phyloP scores from a whole-genome alignment of 2,329 filamentous ascomycete species.

The Alternaria alternata region DNA sequence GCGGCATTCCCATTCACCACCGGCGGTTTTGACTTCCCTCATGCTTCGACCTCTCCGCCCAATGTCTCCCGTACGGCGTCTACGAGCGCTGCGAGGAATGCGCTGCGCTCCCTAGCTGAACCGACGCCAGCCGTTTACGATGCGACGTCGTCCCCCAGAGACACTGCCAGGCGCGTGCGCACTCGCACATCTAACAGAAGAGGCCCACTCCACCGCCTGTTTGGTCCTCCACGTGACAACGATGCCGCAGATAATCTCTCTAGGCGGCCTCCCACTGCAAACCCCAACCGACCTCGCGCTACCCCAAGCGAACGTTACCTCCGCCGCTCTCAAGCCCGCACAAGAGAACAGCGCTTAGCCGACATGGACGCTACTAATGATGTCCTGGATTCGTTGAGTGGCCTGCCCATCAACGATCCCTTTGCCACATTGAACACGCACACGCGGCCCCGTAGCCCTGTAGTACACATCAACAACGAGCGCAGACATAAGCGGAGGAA shows the following conservation, averaged over 20 bases:
- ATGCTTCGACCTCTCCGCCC: constrained; percentile 47
- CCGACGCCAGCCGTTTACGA: constrained; percentile 15
- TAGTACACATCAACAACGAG: constrained; percentile 28
- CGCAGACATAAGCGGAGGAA: constrained; percentile 50
- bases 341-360: constrained; percentile 34
- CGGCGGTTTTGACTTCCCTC: constrained; percentile 57
- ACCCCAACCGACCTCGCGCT: constrained; percentile 42
- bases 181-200: constrained; percentile 21
- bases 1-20: constrained; percentile 44
- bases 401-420: constrained; percentile 26
- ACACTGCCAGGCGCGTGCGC: constrained; percentile 18
- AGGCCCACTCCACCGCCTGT: constrained; percentile 29
- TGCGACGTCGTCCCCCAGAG: constrained; percentile 14
- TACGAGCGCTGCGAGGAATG: constrained; percentile 9
- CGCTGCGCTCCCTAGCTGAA: constrained; percentile 18
- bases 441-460: constrained; percentile 36
- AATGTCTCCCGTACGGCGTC: constrained; percentile 12
- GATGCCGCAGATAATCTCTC: constrained; percentile 21
- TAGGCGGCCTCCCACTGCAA: constrained; percentile 28
- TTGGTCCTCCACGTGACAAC: constrained; percentile 33
- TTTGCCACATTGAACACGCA: constrained; percentile 18
- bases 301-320: constrained; percentile 49
- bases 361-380: constrained; percentile 34
- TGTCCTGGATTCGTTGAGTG: constrained; percentile 34
- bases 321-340: constrained; percentile 42